Conservation (phyloP, 257 asterid genomes). For the Primulina tabacum region DNA sequence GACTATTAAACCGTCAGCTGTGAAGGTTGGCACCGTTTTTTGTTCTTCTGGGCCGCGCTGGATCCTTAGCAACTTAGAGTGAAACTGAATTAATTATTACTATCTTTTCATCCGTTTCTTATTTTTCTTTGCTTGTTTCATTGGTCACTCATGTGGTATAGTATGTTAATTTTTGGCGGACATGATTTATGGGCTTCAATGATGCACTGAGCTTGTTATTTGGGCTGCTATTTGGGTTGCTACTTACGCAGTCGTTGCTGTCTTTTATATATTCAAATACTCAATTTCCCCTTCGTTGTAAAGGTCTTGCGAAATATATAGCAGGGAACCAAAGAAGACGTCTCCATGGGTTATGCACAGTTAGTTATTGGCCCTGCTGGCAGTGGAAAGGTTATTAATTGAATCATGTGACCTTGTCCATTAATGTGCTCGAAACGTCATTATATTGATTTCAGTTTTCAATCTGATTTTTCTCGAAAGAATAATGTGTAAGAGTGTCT, state of each 20-base stretch:
- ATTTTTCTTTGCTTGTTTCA: conserved; percentile 16
- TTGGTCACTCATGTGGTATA: conserved; percentile 43
- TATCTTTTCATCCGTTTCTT: conserved; percentile 3
- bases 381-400: conserved; percentile 80
- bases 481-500: not conserved
- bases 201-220: conserved; percentile 51
- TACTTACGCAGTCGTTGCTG: conserved; percentile 67
- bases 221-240: conserved; percentile 79
- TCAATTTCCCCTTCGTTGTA: conserved; percentile 33
- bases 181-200: conserved; percentile 49
- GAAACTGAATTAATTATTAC: conserved; percentile 5
- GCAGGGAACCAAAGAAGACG: conserved; percentile 30
- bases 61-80: not conserved
- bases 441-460: not conserved
- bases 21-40: not conserved
- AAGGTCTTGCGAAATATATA: conserved; percentile 13
- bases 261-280: conserved; percentile 36
- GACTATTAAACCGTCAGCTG: not conserved
- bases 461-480: not conserved
- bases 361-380: conserved; percentile 99
- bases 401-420: not conserved
- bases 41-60: not conserved
- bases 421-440: not conserved
- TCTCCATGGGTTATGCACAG: conserved; percentile 86
- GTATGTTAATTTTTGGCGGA: conserved; percentile 34